These are phyloP conservation scores for Hypoxylon perforatum DNA, from an alignment of 495 filamentous ascomycete genomes.

Conservation along the genomic window DNA sequence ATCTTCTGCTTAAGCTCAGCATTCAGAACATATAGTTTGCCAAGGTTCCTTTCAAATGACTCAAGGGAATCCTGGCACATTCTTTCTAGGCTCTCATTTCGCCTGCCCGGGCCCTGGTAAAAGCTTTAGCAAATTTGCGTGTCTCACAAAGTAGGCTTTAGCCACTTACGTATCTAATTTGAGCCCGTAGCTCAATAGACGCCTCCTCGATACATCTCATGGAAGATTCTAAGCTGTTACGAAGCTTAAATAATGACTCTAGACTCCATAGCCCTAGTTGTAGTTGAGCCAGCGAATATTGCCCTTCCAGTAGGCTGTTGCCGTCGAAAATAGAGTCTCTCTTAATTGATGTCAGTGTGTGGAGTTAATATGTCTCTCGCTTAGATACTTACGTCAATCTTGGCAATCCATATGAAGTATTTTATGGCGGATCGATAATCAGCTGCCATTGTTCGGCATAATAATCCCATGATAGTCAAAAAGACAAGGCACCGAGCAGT, in stretches of 20 bases:
- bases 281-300: background rate
- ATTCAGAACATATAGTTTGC: slow-evolving; percentile 22
- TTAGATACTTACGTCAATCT: slow-evolving; percentile 18
- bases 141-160: too few species aligned
- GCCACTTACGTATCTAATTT: slow-evolving; percentile 7
- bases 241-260: slow-evolving; percentile 17
- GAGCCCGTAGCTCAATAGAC: slow-evolving; percentile 5
- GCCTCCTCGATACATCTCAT: slow-evolving; percentile 12
- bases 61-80: slow-evolving; percentile 31
- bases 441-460: slow-evolving; percentile 18
- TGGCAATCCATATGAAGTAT: slow-evolving; percentile 2
- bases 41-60: slow-evolving; percentile 33
- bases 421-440: slow-evolving; percentile 8
- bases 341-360: background rate
- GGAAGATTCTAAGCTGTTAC: slow-evolving; percentile 10
- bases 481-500: slow-evolving; percentile 35
- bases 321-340: slow-evolving; percentile 8
- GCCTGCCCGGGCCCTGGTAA: slow-evolving; percentile 20
- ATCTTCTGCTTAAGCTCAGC: slow-evolving; percentile 27
- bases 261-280: slow-evolving; percentile 20
- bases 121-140: background rate
- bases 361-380: background rate
- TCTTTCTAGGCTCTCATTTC: slow-evolving; percentile 15
- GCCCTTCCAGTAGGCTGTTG: slow-evolving; percentile 7
- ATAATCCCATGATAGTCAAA: slow-evolving; percentile 14